Conservation (phyloP, 257 asterid genomes). For the Solanum bukasovii region DNA sequence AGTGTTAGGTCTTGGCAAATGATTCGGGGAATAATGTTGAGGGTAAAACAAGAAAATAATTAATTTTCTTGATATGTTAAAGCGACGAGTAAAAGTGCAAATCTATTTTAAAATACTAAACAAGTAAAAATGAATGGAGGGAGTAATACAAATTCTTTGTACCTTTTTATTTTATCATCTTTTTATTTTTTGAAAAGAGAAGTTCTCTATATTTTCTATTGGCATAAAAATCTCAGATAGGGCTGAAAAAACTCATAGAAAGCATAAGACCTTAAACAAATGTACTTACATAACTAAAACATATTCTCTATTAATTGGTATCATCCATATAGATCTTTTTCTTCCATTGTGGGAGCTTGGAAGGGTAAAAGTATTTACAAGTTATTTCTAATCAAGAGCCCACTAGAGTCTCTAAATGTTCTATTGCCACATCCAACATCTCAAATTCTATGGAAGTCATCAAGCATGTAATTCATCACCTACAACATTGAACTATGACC, state of each 20-base stretch:
- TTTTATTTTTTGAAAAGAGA: neutral
- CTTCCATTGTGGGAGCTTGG: neutral
- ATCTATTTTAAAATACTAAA: neutral
- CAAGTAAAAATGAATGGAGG: neutral
- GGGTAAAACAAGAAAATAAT: neutral
- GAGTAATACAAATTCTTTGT: neutral
- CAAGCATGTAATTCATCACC: neutral
- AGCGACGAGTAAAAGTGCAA: neutral
- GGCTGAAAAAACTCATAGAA: neutral
- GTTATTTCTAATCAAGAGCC: neutral
- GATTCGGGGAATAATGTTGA: neutral
- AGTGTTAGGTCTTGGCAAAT: neutral
- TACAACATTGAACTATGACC: neutral
- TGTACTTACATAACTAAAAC: neutral
- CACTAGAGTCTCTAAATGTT: neutral
- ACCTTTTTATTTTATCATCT: neutral
- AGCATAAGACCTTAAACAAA: neutral
- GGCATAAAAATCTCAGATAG: neutral
- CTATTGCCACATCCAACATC: neutral
- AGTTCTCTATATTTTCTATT: neutral
- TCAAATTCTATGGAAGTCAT: neutral
- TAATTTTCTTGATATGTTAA: neutral
- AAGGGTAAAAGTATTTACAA: neutral
- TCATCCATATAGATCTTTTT: neutral
- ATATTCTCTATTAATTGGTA: neutral